phyloP scores from a whole-genome alignment of 2,329 filamentous ascomycete genomes.

The Fusarium torreyae region DNA sequence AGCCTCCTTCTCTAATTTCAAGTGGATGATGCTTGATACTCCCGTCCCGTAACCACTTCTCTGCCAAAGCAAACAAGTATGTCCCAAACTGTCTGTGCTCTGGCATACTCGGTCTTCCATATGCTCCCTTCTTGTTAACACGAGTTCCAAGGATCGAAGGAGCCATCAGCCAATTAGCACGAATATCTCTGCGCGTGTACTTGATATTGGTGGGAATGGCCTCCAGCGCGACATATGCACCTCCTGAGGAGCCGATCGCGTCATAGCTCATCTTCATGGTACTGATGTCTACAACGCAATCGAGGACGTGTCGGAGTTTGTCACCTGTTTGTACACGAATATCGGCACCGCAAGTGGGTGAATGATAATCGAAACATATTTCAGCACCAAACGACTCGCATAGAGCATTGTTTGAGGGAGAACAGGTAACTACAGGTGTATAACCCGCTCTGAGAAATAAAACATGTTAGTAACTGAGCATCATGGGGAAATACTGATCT shows the following conservation, averaged over 20 bases:
- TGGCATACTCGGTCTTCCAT: background rate
- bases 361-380: slow-evolving; percentile 8
- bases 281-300: background rate
- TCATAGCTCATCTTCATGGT: slow-evolving; percentile 6
- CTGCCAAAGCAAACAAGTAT: background rate
- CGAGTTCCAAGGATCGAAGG: background rate
- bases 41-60: background rate
- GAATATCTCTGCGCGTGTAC: slow-evolving; percentile 2
- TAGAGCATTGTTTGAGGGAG: background rate
- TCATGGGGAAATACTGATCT: background rate
- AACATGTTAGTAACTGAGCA: too few species aligned
- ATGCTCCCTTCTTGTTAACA: background rate
- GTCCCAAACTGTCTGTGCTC: background rate
- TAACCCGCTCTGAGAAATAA: background rate
- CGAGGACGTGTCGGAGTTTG: background rate
- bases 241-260: slow-evolving; percentile 1
- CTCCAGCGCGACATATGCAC: slow-evolving; percentile 5
- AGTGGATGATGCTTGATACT: background rate
- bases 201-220: slow-evolving; percentile 1
- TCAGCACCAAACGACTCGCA: background rate
- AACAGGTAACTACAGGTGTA: background rate
- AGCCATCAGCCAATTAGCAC: slow-evolving; percentile 2
- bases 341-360: slow-evolving; percentile 4
- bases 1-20: background rate
- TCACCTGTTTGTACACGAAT: background rate